These are phyloP conservation scores for Melastoma candidum DNA, from an alignment of 441 rosid species.

Conservation along the genomic window DNA sequence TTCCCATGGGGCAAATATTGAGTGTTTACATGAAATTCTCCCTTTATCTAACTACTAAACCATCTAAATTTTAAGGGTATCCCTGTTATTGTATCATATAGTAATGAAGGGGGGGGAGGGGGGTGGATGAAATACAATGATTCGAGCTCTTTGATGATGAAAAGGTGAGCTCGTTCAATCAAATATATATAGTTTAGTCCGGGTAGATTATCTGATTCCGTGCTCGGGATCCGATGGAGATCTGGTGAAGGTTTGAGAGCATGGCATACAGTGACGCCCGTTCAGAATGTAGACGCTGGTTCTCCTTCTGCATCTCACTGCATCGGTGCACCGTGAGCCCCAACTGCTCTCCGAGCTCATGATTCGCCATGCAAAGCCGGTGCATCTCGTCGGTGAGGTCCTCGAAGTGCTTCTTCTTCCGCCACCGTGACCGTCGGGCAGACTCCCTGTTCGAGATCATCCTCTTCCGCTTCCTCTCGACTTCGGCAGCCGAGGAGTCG, in stretches of 20 bases:
- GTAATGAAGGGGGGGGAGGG: too few relatives aligned
- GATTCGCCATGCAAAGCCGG: constrained; percentile 38
- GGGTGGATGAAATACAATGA: too few relatives aligned
- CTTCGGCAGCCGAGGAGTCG: constrained; percentile 16
- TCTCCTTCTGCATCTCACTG: constrained; percentile 33
- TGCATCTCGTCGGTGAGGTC: constrained; percentile 35
- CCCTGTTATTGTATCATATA: too few relatives aligned
- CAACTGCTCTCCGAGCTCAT: constrained; percentile 40
- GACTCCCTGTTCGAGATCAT: constrained; percentile 83
- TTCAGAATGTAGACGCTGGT: constrained; percentile 46
- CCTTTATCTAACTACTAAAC: too few relatives aligned
- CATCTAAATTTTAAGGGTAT: too few relatives aligned
- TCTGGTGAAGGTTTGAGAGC: constrained; percentile 38
- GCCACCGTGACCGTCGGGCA: constrained; percentile 69
- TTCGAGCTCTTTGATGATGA: too few relatives aligned
- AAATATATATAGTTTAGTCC: background rate
- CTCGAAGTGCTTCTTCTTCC: constrained; percentile 68
- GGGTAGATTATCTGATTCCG: background rate
- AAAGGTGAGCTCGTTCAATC: too few relatives aligned
- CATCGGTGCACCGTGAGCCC: constrained; percentile 24
- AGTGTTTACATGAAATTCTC: too few relatives aligned
- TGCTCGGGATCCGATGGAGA: constrained; percentile 29
- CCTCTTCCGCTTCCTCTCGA: constrained; percentile 60
- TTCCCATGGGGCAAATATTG: too few relatives aligned
- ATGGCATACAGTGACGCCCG: constrained; percentile 30